phyloP scores from a whole-genome alignment of 2,329 filamentous ascomycete genomes.

The Calonectria hongkongensis region DNA sequence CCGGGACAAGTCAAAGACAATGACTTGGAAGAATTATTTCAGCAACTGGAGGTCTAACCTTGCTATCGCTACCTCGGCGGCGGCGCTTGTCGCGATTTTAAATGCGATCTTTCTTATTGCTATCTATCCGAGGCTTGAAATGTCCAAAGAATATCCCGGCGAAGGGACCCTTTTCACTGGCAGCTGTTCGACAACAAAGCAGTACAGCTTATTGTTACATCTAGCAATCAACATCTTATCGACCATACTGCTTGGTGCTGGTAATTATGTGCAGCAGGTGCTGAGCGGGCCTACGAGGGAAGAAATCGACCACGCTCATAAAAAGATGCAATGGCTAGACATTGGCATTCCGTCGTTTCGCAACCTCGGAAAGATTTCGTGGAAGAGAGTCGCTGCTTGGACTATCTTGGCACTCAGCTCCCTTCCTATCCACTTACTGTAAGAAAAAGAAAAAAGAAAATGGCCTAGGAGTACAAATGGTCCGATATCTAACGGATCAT shows the following conservation, averaged over 20 bases:
- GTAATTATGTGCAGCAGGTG: conserved; percentile 5
- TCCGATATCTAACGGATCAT: background rate
- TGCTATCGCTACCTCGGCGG: background rate
- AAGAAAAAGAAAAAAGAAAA: background rate
- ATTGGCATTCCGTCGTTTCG: background rate
- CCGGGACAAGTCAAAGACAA: background rate
- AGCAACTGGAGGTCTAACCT: background rate
- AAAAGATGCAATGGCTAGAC: background rate
- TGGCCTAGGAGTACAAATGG: background rate
- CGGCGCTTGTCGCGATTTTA: background rate
- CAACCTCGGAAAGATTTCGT: background rate
- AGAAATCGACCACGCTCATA: background rate
- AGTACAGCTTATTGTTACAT: background rate
- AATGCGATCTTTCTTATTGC: background rate
- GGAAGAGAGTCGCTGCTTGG: background rate
- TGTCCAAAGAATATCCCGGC: background rate
- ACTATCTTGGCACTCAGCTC: background rate
- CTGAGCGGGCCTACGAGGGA: background rate
- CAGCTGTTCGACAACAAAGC: background rate
- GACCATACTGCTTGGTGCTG: background rate
- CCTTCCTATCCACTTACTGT: background rate
- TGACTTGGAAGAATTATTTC: background rate
- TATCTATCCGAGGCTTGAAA: background rate
- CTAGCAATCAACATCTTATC: background rate
- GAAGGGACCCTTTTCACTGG: background rate